A percentile compares a stretch with the other conserved stretches of the same genome.
These are phyloP conservation scores for Claviceps arundinis DNA, from an alignment of 2,329 filamentous ascomycete genomes.

Conservation along the genomic window DNA sequence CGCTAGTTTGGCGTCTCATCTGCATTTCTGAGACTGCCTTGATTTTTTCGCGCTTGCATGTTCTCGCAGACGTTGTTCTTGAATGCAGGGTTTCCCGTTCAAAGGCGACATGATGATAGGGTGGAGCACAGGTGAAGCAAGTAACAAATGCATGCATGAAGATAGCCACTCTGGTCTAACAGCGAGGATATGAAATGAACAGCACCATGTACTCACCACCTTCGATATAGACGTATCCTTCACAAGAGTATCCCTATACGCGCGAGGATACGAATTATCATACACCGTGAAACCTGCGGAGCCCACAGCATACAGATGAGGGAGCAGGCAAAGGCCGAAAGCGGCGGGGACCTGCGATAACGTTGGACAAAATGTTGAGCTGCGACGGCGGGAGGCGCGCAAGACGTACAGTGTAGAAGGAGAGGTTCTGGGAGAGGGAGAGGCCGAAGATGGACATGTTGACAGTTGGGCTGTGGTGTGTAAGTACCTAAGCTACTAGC, in stretches of 20 bases:
- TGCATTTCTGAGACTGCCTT: no score
- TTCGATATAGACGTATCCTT: constrained; percentile 20
- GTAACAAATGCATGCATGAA: no score
- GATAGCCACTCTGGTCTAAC: neutral
- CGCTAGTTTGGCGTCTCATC: no score
- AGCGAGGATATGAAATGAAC: neutral
- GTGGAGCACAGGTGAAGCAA: no score
- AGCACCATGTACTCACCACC: constrained; percentile 9
- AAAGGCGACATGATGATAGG: no score
- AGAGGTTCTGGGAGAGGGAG: constrained; percentile 5
- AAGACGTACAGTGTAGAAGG: constrained; percentile 7
- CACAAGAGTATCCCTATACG: constrained; percentile 16
- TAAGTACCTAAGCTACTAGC: no score
- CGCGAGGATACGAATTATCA: constrained; percentile 26
- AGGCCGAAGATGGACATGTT: neutral
- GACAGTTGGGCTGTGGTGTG: neutral
- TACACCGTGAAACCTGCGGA: constrained; percentile 16
- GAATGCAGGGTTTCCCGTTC: no score
- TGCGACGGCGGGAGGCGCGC: neutral
- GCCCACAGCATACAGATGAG: constrained; percentile 3
- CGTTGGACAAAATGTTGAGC: neutral
- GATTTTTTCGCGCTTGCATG: no score
- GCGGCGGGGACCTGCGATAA: constrained; percentile 22
- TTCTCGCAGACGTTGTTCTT: no score
- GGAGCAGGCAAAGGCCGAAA: constrained; percentile 3